Percentiles rank a stretch among this genome's conserved stretches.
phyloP scores from a whole-genome alignment of 768 basidiomycete species.

The Coprinopsis cinerea region DNA sequence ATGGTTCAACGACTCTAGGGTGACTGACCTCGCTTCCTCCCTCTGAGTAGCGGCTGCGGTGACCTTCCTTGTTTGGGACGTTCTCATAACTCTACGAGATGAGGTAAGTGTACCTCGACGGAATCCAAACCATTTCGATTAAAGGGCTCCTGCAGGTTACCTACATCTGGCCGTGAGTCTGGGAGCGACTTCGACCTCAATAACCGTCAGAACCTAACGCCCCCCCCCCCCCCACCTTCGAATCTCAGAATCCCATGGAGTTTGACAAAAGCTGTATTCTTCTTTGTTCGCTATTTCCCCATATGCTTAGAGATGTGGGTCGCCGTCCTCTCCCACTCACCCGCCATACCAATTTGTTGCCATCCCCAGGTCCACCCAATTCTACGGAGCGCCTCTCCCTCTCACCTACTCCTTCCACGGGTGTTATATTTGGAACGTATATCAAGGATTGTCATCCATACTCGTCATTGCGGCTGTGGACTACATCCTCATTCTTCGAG shows the following conservation, averaged over 20 bases:
- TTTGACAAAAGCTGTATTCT: slow-evolving; percentile 31
- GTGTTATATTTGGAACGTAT: slow-evolving; percentile 40
- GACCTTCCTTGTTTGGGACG: slow-evolving; percentile 36
- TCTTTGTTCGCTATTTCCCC: slow-evolving; percentile 33
- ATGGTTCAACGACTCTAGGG: background rate
- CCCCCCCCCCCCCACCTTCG: no score
- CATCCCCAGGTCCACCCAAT: slow-evolving; percentile 25
- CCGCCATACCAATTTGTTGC: background rate
- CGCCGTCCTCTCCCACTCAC: background rate
- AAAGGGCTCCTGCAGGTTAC: background rate
- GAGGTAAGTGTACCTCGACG: slow-evolving; percentile 23
- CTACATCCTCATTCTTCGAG: slow-evolving; percentile 35
- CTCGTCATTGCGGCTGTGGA: slow-evolving; percentile 29
- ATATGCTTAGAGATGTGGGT: slow-evolving; percentile 31
- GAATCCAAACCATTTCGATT: background rate
- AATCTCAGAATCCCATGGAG: slow-evolving; percentile 20
- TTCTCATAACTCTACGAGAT: slow-evolving; percentile 34
- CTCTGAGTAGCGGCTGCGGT: slow-evolving; percentile 27
- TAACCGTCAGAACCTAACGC: no score
- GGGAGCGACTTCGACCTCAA: no score
- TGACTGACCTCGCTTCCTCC: background rate
- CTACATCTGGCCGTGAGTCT: no score
- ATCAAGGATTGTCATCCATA: slow-evolving; percentile 30
- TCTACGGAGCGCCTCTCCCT: slow-evolving; percentile 25
- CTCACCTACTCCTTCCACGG: slow-evolving; percentile 33